Evolutionary conservation across 2,329 filamentous ascomycete genomes (phyloP), one percentile per base, ranked within the genome.

Genomic region (Penicillium hordei): DNA sequence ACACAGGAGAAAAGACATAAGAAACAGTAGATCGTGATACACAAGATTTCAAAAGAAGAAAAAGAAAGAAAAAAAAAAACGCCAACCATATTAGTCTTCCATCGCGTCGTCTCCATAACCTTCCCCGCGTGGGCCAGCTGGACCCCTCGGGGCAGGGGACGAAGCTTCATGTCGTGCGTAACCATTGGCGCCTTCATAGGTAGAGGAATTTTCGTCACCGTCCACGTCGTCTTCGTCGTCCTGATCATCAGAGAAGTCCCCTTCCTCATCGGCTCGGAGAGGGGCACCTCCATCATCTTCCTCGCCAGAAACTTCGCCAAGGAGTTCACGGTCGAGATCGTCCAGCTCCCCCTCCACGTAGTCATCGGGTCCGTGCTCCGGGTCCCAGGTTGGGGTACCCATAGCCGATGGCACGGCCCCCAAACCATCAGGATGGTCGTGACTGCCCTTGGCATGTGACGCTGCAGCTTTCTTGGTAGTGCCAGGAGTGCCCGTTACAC

Each of bases 251-350:
- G 71, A 72, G 9, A 66, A 72, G 38, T 73, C 70, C 13, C 66
- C 68, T 10, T 63, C 69, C 33, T 65, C 70, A 25, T 52, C 65
- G 15, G 60, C 52, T 8, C 64, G 69, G n/a, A 50, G 48, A 29
- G 64, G 62, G 21, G 59, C 46, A n/a, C 61, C 40, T 45, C 50
- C 51, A 38, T 56, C 64, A 38, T 73, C 73, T 27, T 75, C 72
- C n/a, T 75, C 73, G 5, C 66, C 72, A 50, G 71, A 74, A 23
- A 51, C 70, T 48, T 75, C 73, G 34, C 72, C 72, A 12, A 75
- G 67, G 19, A 72, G 65, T 54, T 75, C 73, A 34, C 74, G 74
- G 59, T 75, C 74, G 23, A 72, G 68, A 46, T 75, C 73, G 53
- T 75, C 73, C 13, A 76, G 65, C 42, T 76, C 73, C 9, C 67